Evolutionary conservation across 371 early-diverging fungal genomes (phyloP).

Genomic region (Apophysomyces sp.): DNA sequence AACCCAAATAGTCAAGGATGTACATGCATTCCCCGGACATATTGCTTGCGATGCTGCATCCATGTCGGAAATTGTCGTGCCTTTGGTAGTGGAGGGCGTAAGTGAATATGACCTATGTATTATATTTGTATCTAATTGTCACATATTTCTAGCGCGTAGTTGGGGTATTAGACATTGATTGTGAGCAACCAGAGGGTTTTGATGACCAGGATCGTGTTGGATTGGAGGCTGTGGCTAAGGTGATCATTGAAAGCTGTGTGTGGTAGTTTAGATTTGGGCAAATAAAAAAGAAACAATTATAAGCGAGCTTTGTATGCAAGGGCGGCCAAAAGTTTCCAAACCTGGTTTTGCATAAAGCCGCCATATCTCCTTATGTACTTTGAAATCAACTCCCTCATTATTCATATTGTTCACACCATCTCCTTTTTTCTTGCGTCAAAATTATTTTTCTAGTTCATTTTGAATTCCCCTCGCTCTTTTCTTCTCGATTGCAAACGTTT

Average conservation of each 20-base stretch:
- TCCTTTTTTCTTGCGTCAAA: constrained; percentile 2
- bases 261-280: constrained; percentile 32
- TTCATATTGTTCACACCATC: neutral
- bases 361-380: constrained; percentile 3
- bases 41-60: constrained; percentile 91
- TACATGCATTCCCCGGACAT: constrained; percentile 86
- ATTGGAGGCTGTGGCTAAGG: constrained; percentile 66
- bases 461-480: constrained; percentile 1
- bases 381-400: constrained; percentile 3
- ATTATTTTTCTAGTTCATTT: constrained; percentile 1
- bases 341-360: neutral
- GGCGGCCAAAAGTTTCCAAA: neutral
- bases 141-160: constrained; percentile 47
- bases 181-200: constrained; percentile 72
- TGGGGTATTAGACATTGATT: constrained; percentile 90
- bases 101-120: neutral
- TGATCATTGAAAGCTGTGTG: constrained; percentile 63
- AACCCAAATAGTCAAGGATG: constrained; percentile 73
- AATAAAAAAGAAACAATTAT: neutral
- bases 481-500: constrained; percentile 1
- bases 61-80: constrained; percentile 89
- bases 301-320: neutral
- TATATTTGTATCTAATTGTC: neutral
- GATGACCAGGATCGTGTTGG: constrained; percentile 73
- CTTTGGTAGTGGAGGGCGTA: constrained; percentile 64